phyloP scores from a whole-genome alignment of 441 rosid genomes.

The Viola pubescens region DNA sequence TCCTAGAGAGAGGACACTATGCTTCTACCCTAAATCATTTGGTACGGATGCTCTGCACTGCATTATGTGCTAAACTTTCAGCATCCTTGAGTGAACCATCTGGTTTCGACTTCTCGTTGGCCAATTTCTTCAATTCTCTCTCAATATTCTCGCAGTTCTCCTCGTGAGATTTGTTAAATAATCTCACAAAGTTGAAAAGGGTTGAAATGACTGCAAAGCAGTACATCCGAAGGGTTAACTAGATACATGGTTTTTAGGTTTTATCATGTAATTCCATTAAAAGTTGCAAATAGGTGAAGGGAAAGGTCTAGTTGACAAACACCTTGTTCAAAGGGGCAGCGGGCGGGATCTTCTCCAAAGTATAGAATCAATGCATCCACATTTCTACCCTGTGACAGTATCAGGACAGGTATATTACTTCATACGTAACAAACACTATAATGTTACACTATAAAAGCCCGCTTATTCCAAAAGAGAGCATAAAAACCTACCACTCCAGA shows the following conservation, averaged over 20 bases:
- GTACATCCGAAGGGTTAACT: slow-evolving; percentile 3
- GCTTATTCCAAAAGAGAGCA: background rate
- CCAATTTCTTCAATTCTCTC: slow-evolving; percentile 57
- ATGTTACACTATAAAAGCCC: background rate
- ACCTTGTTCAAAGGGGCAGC: slow-evolving; percentile 96
- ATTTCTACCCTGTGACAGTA: slow-evolving; percentile 64
- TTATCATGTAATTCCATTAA: too few relatives aligned
- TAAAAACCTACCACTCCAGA: slow-evolving; percentile 68
- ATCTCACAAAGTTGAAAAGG: slow-evolving; percentile 61
- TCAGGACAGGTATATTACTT: slow-evolving; percentile 7
- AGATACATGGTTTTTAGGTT: too few relatives aligned
- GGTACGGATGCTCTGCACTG: slow-evolving; percentile 20
- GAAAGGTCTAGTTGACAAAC: slow-evolving; percentile 1
- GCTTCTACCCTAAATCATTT: slow-evolving; percentile 16
- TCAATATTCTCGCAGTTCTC: slow-evolving; percentile 74
- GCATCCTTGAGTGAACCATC: slow-evolving; percentile 32
- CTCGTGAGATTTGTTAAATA: slow-evolving; percentile 66
- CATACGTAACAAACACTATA: background rate
- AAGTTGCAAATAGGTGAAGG: too few relatives aligned
- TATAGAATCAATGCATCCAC: slow-evolving; percentile 84
- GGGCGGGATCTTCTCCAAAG: slow-evolving; percentile 96
- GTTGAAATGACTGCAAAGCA: slow-evolving; percentile 62
- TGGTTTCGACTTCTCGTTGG: slow-evolving; percentile 38
- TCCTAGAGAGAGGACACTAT: background rate
- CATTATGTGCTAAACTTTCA: slow-evolving; percentile 13